Conservation (phyloP, 495 filamentous ascomycete species). For the Penicillium coprophilum region DNA sequence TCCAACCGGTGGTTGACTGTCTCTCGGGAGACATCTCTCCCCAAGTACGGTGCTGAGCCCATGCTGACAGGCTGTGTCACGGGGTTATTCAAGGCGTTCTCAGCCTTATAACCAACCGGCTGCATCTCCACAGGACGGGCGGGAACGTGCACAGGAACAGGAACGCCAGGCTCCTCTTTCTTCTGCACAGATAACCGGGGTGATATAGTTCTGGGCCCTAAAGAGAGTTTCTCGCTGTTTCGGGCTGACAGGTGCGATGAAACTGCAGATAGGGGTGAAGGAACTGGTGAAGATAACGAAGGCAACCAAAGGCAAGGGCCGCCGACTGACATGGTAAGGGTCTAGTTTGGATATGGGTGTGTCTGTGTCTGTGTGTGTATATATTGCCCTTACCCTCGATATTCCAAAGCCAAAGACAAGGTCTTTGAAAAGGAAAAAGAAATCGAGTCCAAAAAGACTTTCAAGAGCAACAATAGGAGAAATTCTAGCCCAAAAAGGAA, state of each 20-base stretch:
- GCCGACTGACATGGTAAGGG: constrained; percentile 45
- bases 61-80: constrained; percentile 16
- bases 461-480: constrained; percentile 7
- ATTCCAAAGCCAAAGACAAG: background rate
- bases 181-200: constrained; percentile 24
- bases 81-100: constrained; percentile 35
- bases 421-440: background rate
- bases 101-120: constrained; percentile 33
- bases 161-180: constrained; percentile 24
- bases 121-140: constrained; percentile 33
- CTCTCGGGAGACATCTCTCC: constrained; percentile 23
- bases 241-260: constrained; percentile 36
- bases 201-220: constrained; percentile 25
- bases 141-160: constrained; percentile 8
- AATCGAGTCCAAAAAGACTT: background rate
- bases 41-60: constrained; percentile 20
- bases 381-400: background rate
- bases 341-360: background rate
- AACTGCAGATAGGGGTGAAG: constrained; percentile 39
- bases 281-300: constrained; percentile 38
- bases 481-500: constrained; percentile 12
- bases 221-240: constrained; percentile 33
- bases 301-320: constrained; percentile 46
- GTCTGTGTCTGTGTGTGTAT: background rate
- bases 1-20: constrained; percentile 9